Base-by-base conservation (phyloP, 106 monocot species). In the Apostasia ramifera region DNA sequence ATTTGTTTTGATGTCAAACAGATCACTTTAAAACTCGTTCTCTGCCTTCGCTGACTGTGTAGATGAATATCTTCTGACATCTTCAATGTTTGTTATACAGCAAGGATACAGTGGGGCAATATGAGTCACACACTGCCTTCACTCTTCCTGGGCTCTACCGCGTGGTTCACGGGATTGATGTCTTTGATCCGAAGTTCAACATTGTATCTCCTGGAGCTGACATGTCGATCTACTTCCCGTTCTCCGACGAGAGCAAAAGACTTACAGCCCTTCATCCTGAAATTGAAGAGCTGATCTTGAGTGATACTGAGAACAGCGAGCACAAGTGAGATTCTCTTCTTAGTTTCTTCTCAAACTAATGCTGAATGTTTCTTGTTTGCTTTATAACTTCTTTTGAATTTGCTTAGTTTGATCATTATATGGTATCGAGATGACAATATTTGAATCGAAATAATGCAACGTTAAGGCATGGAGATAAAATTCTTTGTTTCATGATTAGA, bases 131-230 rank as follows among this genome's bases (percentile, higher is more conserved):
- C 70, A 90, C 78, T 59, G 85, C 83, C 52, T 90, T 83, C 76
- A 90, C 90, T 14, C 71, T 90, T 64, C 90, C 90, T 8, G 86
- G 90, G 3, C 83, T 90, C 39, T 90, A 90, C 63, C 82, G 90
- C 1, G 90, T 90, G 6, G 90, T 90, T 45, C 90, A 90, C 64
- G 90, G 90, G 37, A 90, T 90, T 44, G 83, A 90, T 47, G 85
- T 86, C 38, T 90, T 90, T 26, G 90, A 90, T 71, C 90, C 90
- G 1, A 90, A 89, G 64, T 89, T 89, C 80, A 89, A 85, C 77
- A 89, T 89, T 14, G 88, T 88, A 8, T 89, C 89, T 40, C 90
- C 90, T 38, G 90, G 90, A 40, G 90, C 90, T 0, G 90, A 90
- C 56, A 76, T 86, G 90, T 82, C 90, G 8, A 86, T 90, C 57